phyloP scores from a whole-genome alignment of 345 rosid genomes.

The Pseudoturritis turrita region DNA sequence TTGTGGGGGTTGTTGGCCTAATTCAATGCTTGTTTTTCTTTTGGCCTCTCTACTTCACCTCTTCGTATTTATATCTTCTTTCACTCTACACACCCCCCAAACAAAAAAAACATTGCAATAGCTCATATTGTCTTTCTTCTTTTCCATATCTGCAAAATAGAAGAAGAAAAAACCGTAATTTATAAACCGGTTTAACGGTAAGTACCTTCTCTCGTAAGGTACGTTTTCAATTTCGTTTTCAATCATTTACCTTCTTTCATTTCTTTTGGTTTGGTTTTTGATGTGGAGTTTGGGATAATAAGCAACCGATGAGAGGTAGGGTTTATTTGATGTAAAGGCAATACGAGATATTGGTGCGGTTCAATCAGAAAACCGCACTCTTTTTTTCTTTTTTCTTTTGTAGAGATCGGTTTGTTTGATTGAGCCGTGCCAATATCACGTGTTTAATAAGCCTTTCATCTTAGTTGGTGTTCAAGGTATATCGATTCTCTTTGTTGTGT shows the following conservation, averaged over 20 bases:
- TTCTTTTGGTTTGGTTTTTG: not conserved
- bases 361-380: slow-evolving; percentile 57
- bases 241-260: not conserved
- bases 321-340: not conserved
- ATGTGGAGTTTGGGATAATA: not conserved
- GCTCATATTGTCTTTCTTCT: slow-evolving; percentile 13
- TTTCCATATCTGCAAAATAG: not conserved
- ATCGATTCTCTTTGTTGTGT: not conserved
- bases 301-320: not conserved
- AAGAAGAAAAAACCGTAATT: not conserved
- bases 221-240: not conserved
- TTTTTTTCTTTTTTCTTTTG: too few relatives aligned
- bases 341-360: slow-evolving; percentile 84
- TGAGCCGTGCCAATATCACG: slow-evolving; percentile 99
- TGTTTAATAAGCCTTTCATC: not conserved
- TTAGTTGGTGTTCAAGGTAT: not conserved
- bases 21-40: slow-evolving; percentile 54
- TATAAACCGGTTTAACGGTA: not conserved
- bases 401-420: slow-evolving; percentile 55
- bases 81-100: slow-evolving; percentile 13
- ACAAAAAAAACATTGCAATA: slow-evolving; percentile 4
- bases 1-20: slow-evolving; percentile 62
- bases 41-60: slow-evolving; percentile 17
- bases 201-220: not conserved
- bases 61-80: slow-evolving; percentile 27